These are phyloP conservation scores for Calonectria hawksworthii DNA, from an alignment of 2,329 filamentous ascomycete species.

Conservation along the genomic window DNA sequence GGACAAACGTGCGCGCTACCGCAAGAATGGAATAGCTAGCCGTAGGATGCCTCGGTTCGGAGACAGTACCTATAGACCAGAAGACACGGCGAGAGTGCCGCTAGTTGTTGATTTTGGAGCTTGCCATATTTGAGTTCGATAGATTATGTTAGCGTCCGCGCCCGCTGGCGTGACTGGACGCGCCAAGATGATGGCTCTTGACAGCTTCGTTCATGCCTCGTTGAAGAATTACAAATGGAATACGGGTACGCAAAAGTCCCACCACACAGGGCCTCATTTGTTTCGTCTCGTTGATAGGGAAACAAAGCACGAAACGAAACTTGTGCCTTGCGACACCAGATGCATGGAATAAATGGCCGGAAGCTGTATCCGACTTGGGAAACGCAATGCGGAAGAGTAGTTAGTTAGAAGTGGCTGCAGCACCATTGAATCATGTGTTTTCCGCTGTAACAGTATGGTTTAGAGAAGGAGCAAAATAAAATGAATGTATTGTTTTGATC, in stretches of 20 bases:
- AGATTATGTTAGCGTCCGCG: constrained; percentile 9
- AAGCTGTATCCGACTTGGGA: neutral
- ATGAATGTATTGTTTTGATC: neutral
- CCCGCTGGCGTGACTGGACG: neutral
- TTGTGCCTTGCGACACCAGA: neutral
- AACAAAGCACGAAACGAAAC: neutral
- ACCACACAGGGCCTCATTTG: neutral
- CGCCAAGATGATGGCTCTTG: neutral
- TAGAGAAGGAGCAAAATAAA: neutral
- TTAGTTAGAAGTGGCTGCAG: neutral
- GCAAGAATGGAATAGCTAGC: neutral
- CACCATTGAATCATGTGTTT: constrained; percentile 13
- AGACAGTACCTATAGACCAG: neutral
- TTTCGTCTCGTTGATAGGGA: neutral
- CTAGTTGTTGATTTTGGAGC: neutral
- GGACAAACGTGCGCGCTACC: neutral
- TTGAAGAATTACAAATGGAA: constrained; percentile 1
- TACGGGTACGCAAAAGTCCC: neutral
- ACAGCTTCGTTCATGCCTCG: neutral
- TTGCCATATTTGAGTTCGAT: constrained; percentile 12
- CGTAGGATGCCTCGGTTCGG: neutral
- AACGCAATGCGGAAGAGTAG: neutral
- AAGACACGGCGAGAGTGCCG: neutral
- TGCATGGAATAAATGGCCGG: neutral
- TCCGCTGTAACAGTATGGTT: neutral